Percentiles rank a stretch among this genome's conserved stretches.
These are phyloP conservation scores for Pichia nakasei DNA, from an alignment of 805 yeast species.

Conservation along the genomic window DNA sequence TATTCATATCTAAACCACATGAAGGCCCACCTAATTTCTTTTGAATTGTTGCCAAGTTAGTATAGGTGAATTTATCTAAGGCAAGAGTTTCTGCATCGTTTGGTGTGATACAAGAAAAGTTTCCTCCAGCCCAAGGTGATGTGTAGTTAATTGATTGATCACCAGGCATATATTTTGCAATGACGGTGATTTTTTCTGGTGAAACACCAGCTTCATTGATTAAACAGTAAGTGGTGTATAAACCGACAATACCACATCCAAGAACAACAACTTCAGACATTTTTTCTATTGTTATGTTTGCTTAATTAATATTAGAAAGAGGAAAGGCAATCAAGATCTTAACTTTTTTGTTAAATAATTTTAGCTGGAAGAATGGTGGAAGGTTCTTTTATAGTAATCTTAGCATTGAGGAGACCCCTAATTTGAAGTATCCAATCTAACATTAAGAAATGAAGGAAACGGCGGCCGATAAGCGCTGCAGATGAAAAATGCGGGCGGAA, in stretches of 20 bases:
- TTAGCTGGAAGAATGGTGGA: no score
- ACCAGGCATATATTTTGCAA: constrained; percentile 68
- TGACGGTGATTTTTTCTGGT: constrained; percentile 39
- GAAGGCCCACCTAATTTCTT: constrained; percentile 39
- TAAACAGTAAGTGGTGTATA: constrained; percentile 50
- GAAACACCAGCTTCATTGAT: constrained; percentile 32
- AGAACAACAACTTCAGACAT: constrained; percentile 19
- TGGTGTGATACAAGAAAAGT: constrained; percentile 53
- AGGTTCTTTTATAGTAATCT: no score
- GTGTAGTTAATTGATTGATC: constrained; percentile 68
- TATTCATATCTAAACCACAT: constrained; percentile 45
- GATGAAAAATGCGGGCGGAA: neutral
- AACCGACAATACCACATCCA: constrained; percentile 61
- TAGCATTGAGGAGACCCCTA: no score
- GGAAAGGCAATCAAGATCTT: no score
- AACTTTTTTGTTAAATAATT: no score
- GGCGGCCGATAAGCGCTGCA: neutral
- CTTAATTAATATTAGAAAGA: no score
- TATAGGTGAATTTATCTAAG: constrained; percentile 52
- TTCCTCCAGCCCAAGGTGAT: constrained; percentile 75
- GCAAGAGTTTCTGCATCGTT: constrained; percentile 40
- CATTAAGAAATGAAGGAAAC: neutral
- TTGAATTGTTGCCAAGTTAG: constrained; percentile 36
- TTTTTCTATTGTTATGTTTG: no score
- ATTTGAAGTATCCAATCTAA: no score